Evolutionary conservation across 306 rosid genomes (phyloP), one percentile per base, ranked within the genome.

Genomic region (Rosa lucieae): DNA sequence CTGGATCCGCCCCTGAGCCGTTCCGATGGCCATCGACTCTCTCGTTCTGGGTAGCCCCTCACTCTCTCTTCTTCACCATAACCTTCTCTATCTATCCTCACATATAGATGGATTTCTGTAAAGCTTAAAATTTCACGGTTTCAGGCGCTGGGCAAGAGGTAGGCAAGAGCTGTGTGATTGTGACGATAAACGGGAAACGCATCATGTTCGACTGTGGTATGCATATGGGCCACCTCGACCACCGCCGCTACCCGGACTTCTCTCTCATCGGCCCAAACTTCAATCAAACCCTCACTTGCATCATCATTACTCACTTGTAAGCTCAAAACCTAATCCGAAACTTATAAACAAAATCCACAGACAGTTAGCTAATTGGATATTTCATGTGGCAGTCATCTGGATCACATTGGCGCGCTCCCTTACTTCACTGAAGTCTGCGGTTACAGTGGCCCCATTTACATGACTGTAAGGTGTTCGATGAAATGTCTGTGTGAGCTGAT

Each of bases 191-290:
- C 47, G 97, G 95, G 62, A 94, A 91, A 73, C 85, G 97, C 72
- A 91, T 94, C 83, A 92, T 94, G 99, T 94, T 94, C 74, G 99
- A 94, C 76, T 94, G 99, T 14, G 97, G 99, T 6, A 92, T 94
- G 97, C 97, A 94, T 72, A 91, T 89, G 95, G 92, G 93, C 44
- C 48, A 81, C 76, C 67, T 68, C 51, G 99, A 94, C 76, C 91
- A 80, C 17, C 97, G 86, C 23, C 95, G 90, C 53, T 92, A 86
- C 86, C 99, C 99, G 0, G 92, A 94, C 77, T 92, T 94, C 83
- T 82, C 87, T 61, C 97, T 65, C 75, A 83, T 94, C 18, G 61
- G 79, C 26, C 47, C 61, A 49, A 79, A 85, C 51, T 89, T 88
- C 77, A 79, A 89, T 42, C 49, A 71, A 17, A 80, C 89, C 49